phyloP scores from a whole-genome alignment of 1,284 basidiomycete species.

The Cryptococcus sp. region DNA sequence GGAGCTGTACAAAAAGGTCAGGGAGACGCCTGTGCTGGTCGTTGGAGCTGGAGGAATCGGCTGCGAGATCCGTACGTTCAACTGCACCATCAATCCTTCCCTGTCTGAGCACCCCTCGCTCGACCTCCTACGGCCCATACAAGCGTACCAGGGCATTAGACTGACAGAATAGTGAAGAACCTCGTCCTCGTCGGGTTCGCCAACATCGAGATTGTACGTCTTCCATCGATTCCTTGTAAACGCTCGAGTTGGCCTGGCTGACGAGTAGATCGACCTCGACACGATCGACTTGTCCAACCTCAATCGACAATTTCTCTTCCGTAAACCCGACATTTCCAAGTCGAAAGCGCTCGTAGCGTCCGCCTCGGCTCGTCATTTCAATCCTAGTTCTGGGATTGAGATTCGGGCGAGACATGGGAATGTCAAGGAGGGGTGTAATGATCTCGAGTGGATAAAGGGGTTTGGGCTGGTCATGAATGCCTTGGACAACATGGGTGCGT shows the following conservation, averaged over 20 bases:
- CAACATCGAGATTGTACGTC: conserved; percentile 64
- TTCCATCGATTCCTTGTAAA: not conserved
- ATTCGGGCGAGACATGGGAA: conserved; percentile 90
- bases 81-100: not conserved
- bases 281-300: conserved; percentile 98
- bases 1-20: conserved; percentile 53
- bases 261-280: conserved; percentile 77
- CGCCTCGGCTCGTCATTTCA: conserved; percentile 82
- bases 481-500: conserved; percentile 84
- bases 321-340: conserved; percentile 95
- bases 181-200: conserved; percentile 88
- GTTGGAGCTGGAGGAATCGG: conserved; percentile 97
- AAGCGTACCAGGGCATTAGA: no score
- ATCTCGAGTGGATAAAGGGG: conserved; percentile 77
- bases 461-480: conserved; percentile 96
- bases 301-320: conserved; percentile 96
- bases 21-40: conserved; percentile 70
- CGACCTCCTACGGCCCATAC: no score
- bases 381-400: conserved; percentile 63
- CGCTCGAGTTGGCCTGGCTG: not conserved
- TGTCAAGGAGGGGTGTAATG: conserved; percentile 90
- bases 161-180: conserved; percentile 71
- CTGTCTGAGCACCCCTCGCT: not conserved
- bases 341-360: conserved; percentile 92
- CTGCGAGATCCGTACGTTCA: conserved; percentile 78